Percentiles rank a stretch among this genome's conserved stretches.
Evolutionary conservation across 1,139 yeast genomes (phyloP).

Genomic region (Scheffersomyces parashehatae): DNA sequence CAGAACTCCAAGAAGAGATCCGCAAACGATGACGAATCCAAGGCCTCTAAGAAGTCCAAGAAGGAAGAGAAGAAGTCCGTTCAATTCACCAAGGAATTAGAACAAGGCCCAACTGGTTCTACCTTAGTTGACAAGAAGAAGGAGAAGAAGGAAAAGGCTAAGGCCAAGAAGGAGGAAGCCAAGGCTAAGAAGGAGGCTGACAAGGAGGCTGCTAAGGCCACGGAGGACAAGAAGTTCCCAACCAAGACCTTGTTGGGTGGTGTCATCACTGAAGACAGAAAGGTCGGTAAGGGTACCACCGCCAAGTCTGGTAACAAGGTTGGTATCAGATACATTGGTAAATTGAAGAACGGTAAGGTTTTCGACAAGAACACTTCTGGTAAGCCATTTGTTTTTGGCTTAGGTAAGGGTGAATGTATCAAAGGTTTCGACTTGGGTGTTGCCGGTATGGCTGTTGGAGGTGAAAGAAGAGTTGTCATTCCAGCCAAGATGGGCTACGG

Average conservation of each 20-base stretch:
- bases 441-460: slow-evolving; percentile 98
- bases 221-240: slow-evolving; percentile 50
- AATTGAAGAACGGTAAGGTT: slow-evolving; percentile 91
- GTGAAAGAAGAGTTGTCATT: slow-evolving; percentile 96
- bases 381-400: slow-evolving; percentile 86
- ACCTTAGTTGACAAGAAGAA: slow-evolving; percentile 35
- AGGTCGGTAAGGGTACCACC: slow-evolving; percentile 79
- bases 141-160: slow-evolving; percentile 15
- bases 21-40: slow-evolving; percentile 24
- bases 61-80: slow-evolving; percentile 65
- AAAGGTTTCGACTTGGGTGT: slow-evolving; percentile 99
- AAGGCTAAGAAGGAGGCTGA: slow-evolving; percentile 10
- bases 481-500: slow-evolving; percentile 98
- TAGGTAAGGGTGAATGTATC: slow-evolving; percentile 98
- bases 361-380: slow-evolving; percentile 98
- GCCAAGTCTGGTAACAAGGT: slow-evolving; percentile 91
- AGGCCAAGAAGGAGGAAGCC: slow-evolving; percentile 19
- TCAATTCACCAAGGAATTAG: slow-evolving; percentile 85
- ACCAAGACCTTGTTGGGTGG: slow-evolving; percentile 90
- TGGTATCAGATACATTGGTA: slow-evolving; percentile 97
- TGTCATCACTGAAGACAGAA: slow-evolving; percentile 89
- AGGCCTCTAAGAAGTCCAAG: slow-evolving; percentile 46
- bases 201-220: slow-evolving; percentile 11
- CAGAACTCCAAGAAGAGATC: slow-evolving; percentile 37
- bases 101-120: slow-evolving; percentile 84